Evolutionary conservation across 768 basidiomycete species (phyloP).

Genomic region (Scleroderma bovista): DNA sequence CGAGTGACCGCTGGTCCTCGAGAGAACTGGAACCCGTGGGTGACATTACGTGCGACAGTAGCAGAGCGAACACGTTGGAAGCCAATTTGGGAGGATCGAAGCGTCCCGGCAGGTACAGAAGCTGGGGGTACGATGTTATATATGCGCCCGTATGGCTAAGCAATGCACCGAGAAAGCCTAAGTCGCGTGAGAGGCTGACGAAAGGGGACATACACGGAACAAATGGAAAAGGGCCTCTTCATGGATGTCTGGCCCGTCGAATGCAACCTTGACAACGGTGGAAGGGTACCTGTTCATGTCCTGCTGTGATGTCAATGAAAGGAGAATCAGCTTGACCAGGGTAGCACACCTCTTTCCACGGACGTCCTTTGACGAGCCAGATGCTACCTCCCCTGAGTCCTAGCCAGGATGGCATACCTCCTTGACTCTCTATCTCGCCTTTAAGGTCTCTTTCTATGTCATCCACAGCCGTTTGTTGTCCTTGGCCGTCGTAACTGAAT

Average conservation of each 20-base stretch:
- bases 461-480: slow-evolving; percentile 35
- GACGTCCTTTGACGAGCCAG: slow-evolving; percentile 73
- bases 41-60: slow-evolving; percentile 74
- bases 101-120: slow-evolving; percentile 58
- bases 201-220: slow-evolving; percentile 54
- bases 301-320: slow-evolving; percentile 32
- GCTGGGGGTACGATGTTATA: slow-evolving; percentile 55
- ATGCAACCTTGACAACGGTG: slow-evolving; percentile 64
- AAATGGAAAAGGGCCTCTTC: slow-evolving; percentile 77
- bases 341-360: slow-evolving; percentile 69
- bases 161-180: slow-evolving; percentile 3
- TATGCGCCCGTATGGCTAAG: slow-evolving; percentile 80
- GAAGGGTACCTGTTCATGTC: slow-evolving; percentile 85
- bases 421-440: slow-evolving; percentile 39
- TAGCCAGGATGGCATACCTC: slow-evolving; percentile 60
- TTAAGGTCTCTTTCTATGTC: slow-evolving; percentile 47
- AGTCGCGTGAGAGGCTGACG: background rate
- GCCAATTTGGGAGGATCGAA: slow-evolving; percentile 58
- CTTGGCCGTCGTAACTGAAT: slow-evolving; percentile 50
- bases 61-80: slow-evolving; percentile 66
- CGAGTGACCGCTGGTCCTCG: slow-evolving; percentile 30
- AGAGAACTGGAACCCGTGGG: slow-evolving; percentile 53
- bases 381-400: slow-evolving; percentile 46
- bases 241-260: slow-evolving; percentile 83
- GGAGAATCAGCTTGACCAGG: background rate